Evolutionary conservation across 163 green algal genomes (phyloP).

Genomic region (Chlamydomonas reinhardtii): DNA sequence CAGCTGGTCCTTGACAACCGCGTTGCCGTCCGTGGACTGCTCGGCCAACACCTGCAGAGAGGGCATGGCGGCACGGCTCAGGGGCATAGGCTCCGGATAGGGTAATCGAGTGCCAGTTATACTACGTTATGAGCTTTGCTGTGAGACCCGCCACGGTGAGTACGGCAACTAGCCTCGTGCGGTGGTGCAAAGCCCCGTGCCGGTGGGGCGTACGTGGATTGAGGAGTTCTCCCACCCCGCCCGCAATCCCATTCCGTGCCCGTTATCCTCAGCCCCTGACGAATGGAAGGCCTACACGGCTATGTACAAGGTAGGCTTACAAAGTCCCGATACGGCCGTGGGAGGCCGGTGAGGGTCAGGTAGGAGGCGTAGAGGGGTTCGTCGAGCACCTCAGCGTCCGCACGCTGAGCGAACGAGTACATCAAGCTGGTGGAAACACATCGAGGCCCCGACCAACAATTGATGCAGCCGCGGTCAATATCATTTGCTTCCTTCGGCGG

Average conservation of each 20-base stretch:
- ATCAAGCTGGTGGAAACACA: conserved; percentile 80
- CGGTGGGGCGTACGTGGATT: too few relatives aligned
- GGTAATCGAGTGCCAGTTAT: too few relatives aligned
- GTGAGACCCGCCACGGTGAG: too few relatives aligned
- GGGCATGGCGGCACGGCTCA: not conserved
- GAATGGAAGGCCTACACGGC: too few relatives aligned
- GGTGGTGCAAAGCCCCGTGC: too few relatives aligned
- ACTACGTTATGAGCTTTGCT: too few relatives aligned
- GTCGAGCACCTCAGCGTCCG: conserved; percentile 74
- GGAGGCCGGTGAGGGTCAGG: conserved; percentile 60
- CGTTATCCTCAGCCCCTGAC: too few relatives aligned
- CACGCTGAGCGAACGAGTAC: conserved; percentile 80
- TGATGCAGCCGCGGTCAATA: conserved; percentile 53
- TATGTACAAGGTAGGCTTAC: too few relatives aligned
- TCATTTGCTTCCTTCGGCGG: too few relatives aligned
- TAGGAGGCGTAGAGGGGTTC: conserved; percentile 83
- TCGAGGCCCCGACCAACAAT: conserved; percentile 77
- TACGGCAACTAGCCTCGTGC: not conserved
- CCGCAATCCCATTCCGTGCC: too few relatives aligned
- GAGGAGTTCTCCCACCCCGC: too few relatives aligned
- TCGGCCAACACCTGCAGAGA: conserved; percentile 55
- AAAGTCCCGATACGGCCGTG: conserved; percentile 67
- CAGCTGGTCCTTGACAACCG: conserved; percentile 51
- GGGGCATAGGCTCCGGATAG: too few relatives aligned
- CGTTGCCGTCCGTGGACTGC: conserved; percentile 56